Evolutionary conservation across 345 rosid genomes (phyloP), one percentile per base, ranked within the genome.

Genomic region (Gossypium arboreum): DNA sequence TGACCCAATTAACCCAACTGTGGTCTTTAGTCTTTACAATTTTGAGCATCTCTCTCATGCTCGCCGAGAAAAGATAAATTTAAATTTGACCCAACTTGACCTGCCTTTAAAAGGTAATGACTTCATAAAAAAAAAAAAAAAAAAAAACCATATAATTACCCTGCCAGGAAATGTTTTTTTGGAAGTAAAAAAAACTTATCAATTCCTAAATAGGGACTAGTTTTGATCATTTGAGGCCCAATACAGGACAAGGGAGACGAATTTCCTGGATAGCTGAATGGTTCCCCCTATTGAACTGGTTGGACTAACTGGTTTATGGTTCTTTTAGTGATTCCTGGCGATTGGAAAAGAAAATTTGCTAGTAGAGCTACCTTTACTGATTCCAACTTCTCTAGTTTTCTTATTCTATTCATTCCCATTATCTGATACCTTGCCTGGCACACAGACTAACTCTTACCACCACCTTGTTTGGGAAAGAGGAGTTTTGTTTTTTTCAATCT

Each of bases 321-420:
- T 55, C 61, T 71, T 71, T 17, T 52, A 52, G 72, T 57, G 61
- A 51, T 68, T 15, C 72, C 34, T 68, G 72, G 22, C 8, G 1
- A 51, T 27, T 29, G 71, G 52, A 52, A 43, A 60, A 52, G 54
- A 1, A 59, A 57, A 73, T 43, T 74, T 39, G 67, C 52, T 27
- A 29, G 63, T 73, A 39, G 22, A 60, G 18, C 54, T 67, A 71
- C 56, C 65, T 71, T n/a, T 27, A 27, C 29, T 43, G 7, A 44
- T 63, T 70, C 54, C 52, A 44, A 13, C 58, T 75, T 55, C 50
- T 62, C 12, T 50, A 47, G 45, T 75, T 63, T 65, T 50, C 59
- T 67, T 68, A 9, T 68, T 50, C 43, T 25, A 25, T 50, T 3
- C 39, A 68, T 68, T 25, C 44, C 29, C 13, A 27, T 48, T 50